A percentile compares a stretch with the other conserved stretches of the same genome.
Conservation (phyloP, 306 rosid species). For the Vicia sativa region DNA sequence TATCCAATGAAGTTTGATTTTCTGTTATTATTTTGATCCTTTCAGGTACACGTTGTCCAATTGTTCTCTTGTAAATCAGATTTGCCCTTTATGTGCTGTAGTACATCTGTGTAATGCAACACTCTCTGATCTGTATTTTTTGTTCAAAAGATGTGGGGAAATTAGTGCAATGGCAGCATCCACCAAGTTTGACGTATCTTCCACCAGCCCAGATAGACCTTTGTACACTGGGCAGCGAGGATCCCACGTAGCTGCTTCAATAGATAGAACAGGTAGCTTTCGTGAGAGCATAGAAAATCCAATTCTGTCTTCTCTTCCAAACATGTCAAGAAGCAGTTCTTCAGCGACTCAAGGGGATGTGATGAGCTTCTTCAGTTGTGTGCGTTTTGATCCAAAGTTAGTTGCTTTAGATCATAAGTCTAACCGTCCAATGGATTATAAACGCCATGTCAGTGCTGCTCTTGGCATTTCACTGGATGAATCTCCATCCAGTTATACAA, state of each 20-base stretch:
- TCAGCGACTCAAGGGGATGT: conserved; percentile 66
- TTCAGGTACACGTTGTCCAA: conserved; percentile 61
- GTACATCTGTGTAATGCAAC: conserved; percentile 64
- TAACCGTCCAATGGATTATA: conserved; percentile 69
- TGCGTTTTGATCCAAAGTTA: conserved; percentile 70
- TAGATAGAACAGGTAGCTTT: conserved; percentile 82
- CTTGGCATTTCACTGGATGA: conserved; percentile 71
- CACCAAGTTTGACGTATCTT: conserved; percentile 79
- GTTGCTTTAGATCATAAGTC: conserved; percentile 73
- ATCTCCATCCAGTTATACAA: conserved; percentile 74
- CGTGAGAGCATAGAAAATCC: conserved; percentile 79
- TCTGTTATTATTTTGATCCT: conserved; percentile 35
- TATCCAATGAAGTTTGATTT: conserved; percentile 29
- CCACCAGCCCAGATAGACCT: conserved; percentile 84
- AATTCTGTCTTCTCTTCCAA: conserved; percentile 76
- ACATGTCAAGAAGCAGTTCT: conserved; percentile 76
- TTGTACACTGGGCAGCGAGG: conserved; percentile 81
- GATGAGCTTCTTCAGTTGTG: conserved; percentile 56
- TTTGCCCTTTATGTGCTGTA: conserved; percentile 59
- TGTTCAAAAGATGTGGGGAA: conserved; percentile 54
- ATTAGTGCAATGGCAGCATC: conserved; percentile 81
- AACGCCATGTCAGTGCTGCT: conserved; percentile 63
- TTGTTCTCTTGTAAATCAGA: conserved; percentile 43
- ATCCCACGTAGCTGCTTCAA: conserved; percentile 74
- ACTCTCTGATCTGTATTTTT: conserved; percentile 54